Conservation (phyloP, 352 stramenopile genomes). For the Pythium rhizo-oryzae region DNA sequence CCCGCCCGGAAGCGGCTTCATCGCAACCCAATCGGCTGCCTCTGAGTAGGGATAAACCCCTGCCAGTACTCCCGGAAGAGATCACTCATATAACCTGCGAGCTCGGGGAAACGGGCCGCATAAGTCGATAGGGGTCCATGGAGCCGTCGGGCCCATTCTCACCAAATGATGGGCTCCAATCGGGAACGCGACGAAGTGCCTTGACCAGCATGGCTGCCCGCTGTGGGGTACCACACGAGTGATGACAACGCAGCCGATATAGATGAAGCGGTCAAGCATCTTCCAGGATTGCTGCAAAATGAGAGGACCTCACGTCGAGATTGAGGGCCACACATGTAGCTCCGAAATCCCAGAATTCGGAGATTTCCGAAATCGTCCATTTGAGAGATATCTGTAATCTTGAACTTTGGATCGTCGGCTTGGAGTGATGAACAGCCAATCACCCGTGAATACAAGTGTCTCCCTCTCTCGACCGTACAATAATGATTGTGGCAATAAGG, state of each 20-base stretch:
- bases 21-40: neutral
- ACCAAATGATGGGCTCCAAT: too few relatives aligned
- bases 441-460: too few relatives aligned
- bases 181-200: too few relatives aligned
- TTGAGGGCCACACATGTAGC: too few relatives aligned
- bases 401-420: too few relatives aligned
- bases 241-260: neutral
- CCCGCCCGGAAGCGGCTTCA: slow-evolving; percentile 2
- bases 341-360: neutral
- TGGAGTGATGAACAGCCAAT: too few relatives aligned
- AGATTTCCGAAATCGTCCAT: neutral
- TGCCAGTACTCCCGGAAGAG: neutral
- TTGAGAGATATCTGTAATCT: too few relatives aligned
- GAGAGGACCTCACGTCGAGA: neutral
- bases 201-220: neutral
- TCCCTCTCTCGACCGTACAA: too few relatives aligned
- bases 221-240: neutral
- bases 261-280: slow-evolving; percentile 10
- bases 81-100: neutral
- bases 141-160: too few relatives aligned
- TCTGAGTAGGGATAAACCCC: neutral
- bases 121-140: neutral
- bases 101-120: neutral
- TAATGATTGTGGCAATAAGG: neutral
- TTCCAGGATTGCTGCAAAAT: neutral